Evolutionary conservation across 2,329 filamentous ascomycete species (phyloP).

Genomic region (Botrytis squamosa): DNA sequence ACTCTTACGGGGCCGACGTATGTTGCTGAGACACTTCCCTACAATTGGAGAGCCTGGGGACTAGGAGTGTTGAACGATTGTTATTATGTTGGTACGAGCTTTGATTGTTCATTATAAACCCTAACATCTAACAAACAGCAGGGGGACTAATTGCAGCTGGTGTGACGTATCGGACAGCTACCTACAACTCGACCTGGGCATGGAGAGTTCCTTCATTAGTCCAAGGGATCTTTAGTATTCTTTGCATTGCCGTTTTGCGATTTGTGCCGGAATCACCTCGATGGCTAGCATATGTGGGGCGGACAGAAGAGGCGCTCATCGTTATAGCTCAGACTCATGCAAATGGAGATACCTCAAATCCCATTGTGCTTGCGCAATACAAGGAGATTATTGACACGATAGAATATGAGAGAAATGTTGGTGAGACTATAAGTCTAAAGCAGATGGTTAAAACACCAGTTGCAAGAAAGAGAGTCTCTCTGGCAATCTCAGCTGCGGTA

Average conservation of each 20-base stretch:
- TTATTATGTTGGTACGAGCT: conserved; percentile 31
- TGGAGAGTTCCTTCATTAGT: conserved; percentile 40
- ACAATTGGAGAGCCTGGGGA: conserved; percentile 46
- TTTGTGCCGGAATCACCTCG: conserved; percentile 53
- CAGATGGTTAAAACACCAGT: conserved; percentile 50
- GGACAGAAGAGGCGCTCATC: conserved; percentile 48
- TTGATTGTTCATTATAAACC: neutral
- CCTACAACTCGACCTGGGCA: conserved; percentile 40
- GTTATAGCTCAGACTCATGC: conserved; percentile 52
- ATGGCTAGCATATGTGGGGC: conserved; percentile 54
- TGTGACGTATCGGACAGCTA: conserved; percentile 40
- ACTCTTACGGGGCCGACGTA: conserved; percentile 48
- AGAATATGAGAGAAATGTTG: conserved; percentile 46
- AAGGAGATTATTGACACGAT: conserved; percentile 46
- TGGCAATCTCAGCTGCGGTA: conserved; percentile 47
- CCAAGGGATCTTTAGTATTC: conserved; percentile 34
- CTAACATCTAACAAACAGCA: neutral
- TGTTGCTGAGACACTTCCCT: conserved; percentile 50
- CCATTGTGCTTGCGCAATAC: conserved; percentile 46
- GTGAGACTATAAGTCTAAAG: conserved; percentile 40
- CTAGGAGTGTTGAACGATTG: conserved; percentile 43
- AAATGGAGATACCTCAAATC: conserved; percentile 49
- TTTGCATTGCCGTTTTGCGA: conserved; percentile 29
- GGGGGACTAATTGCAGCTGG: conserved; percentile 42
- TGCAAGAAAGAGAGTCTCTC: conserved; percentile 50